Evolutionary conservation across 768 basidiomycete species (phyloP).

Genomic region (Pholiota microspora): DNA sequence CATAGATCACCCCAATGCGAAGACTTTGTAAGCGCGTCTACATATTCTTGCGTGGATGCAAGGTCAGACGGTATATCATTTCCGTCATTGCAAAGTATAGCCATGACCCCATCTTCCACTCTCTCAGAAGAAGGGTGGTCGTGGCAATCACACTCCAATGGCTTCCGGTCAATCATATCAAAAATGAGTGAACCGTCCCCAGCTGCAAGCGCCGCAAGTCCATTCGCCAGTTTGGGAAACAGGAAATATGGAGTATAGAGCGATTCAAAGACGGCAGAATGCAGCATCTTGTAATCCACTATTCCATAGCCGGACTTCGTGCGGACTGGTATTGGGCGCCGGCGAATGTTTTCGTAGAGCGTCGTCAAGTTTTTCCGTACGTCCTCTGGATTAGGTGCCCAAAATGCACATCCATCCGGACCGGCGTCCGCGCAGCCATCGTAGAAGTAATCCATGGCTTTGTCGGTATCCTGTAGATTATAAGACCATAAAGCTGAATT

Average conservation of each 20-base stretch:
- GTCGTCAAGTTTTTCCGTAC: constrained; percentile 31
- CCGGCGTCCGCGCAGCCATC: constrained; percentile 34
- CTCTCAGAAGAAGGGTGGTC: constrained; percentile 1
- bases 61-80: constrained; percentile 25
- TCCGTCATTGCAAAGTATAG: constrained; percentile 36
- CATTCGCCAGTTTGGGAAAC: constrained; percentile 32
- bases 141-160: constrained; percentile 25
- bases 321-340: constrained; percentile 30
- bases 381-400: constrained; percentile 27
- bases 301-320: constrained; percentile 29
- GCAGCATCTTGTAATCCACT: constrained; percentile 31
- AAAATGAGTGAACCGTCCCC: constrained; percentile 30
- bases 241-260: constrained; percentile 31
- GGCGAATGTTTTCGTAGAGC: constrained; percentile 27
- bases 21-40: constrained; percentile 18
- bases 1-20: constrained; percentile 32
- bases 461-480: constrained; percentile 34
- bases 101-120: constrained; percentile 17
- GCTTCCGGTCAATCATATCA: constrained; percentile 9
- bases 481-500: constrained; percentile 30
- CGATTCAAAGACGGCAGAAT: constrained; percentile 26
- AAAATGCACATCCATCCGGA: constrained; percentile 33
- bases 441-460: constrained; percentile 32
- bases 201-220: constrained; percentile 29
- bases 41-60: constrained; percentile 27